Evolutionary conservation across 1,139 yeast species (phyloP).

Genomic region (Meyerozyma guilliermondii): DNA sequence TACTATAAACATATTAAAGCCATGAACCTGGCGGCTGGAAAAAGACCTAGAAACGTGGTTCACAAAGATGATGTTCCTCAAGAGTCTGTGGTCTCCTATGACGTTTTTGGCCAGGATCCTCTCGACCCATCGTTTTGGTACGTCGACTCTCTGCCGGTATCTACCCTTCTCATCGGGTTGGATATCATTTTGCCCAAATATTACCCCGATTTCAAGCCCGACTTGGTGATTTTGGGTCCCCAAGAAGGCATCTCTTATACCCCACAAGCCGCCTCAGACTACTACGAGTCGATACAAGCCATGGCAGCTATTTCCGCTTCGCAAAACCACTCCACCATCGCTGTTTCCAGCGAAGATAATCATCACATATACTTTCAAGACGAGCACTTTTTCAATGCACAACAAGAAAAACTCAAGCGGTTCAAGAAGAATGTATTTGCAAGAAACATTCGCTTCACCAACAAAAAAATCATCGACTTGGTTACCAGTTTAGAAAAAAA

Average conservation of each 20-base stretch:
- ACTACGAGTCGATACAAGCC: constrained; percentile 7
- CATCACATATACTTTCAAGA: constrained; percentile 30
- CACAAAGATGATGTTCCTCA: background rate
- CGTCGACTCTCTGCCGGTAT: constrained; percentile 30
- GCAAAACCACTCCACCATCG: constrained; percentile 24
- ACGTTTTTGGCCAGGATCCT: constrained; percentile 29
- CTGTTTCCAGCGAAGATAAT: constrained; percentile 24
- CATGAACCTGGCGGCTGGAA: constrained; percentile 8
- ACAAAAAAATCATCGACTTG: constrained; percentile 17
- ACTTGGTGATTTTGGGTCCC: constrained; percentile 39
- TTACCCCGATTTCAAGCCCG: constrained; percentile 27
- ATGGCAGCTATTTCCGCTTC: constrained; percentile 19
- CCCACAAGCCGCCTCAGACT: constrained; percentile 1
- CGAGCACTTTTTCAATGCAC: constrained; percentile 20
- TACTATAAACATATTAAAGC: constrained; percentile 20
- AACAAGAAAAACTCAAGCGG: constrained; percentile 6
- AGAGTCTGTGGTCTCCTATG: constrained; percentile 2
- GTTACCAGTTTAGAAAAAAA: constrained; percentile 11
- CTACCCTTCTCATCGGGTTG: constrained; percentile 26
- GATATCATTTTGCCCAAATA: constrained; percentile 28
- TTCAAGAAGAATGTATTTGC: constrained; percentile 20
- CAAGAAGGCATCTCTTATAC: constrained; percentile 24
- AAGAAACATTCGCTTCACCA: constrained; percentile 23
- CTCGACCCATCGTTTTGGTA: constrained; percentile 33
- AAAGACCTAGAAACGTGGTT: constrained; percentile 11